phyloP scores from a whole-genome alignment of 805 yeast species.

The Metschnikowia rubicola region DNA sequence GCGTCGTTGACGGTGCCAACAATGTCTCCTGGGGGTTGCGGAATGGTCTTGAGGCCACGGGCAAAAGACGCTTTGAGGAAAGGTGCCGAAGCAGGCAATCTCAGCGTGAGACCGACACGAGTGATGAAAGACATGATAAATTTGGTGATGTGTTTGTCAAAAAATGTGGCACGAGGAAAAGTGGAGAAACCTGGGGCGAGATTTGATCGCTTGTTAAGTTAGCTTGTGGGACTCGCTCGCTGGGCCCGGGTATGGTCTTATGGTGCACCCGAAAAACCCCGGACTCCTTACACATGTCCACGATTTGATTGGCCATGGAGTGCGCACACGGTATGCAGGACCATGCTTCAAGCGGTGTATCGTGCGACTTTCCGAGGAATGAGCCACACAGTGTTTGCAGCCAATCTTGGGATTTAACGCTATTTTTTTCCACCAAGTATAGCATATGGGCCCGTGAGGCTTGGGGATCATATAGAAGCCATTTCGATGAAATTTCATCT shows the following conservation, averaged over 20 bases:
- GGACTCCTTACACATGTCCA: constrained; percentile 18
- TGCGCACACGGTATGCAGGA: neutral
- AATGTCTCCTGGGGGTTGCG: constrained; percentile 72
- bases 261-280: constrained; percentile 12
- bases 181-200: neutral
- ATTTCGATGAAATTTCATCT: too few relatives aligned
- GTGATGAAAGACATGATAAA: constrained; percentile 22
- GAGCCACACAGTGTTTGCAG: neutral
- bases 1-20: constrained; percentile 74
- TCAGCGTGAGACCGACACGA: constrained; percentile 28
- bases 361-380: too few relatives aligned
- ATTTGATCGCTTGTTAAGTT: neutral
- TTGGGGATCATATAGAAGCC: too few relatives aligned
- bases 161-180: neutral
- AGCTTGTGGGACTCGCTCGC: neutral
- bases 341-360: too few relatives aligned
- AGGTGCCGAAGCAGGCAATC: constrained; percentile 19
- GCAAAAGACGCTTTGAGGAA: constrained; percentile 20
- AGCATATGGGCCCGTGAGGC: too few relatives aligned
- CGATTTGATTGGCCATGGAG: constrained; percentile 17
- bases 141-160: neutral
- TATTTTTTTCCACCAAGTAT: neutral
- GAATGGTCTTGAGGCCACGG: constrained; percentile 44
- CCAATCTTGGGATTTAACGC: neutral
- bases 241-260: constrained; percentile 1